phyloP scores from a whole-genome alignment of 352 stramenopile species.

The Globisporangium cystogenes region DNA sequence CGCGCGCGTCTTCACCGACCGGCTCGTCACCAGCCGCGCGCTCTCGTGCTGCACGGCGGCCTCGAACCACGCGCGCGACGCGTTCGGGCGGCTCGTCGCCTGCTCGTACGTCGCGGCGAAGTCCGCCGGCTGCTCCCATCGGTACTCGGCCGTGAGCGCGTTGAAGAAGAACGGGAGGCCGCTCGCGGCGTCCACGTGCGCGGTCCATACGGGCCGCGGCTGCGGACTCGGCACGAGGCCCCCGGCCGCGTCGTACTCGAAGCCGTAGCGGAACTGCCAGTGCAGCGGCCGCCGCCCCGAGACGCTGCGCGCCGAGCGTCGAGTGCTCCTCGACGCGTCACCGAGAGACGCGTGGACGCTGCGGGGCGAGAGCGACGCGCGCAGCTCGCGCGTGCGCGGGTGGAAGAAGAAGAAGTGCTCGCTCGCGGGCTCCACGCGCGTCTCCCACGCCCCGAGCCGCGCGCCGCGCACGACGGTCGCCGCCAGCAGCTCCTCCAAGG shows the following conservation, averaged over 20 bases:
- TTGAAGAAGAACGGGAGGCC: conserved; percentile 66
- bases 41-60: conserved; percentile 13
- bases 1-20: conserved; percentile 27
- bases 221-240: conserved; percentile 25
- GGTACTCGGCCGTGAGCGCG: conserved; percentile 65
- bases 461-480: conserved; percentile 20
- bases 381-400: conserved; percentile 31
- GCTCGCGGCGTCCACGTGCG: conserved; percentile 41
- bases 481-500: conserved; percentile 27
- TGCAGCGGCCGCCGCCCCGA: conserved; percentile 22
- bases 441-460: conserved; percentile 55
- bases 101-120: conserved; percentile 51
- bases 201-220: conserved; percentile 55
- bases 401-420: conserved; percentile 72
- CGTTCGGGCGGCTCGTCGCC: conserved; percentile 33
- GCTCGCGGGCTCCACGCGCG: conserved; percentile 52
- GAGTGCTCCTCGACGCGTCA: conserved; percentile 14
- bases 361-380: conserved; percentile 51
- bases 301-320: conserved; percentile 23
- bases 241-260: conserved; percentile 39
- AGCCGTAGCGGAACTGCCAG: conserved; percentile 78
- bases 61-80: conserved; percentile 65
- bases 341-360: conserved; percentile 35
- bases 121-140: conserved; percentile 67
- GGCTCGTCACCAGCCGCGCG: conserved; percentile 18